Evolutionary conservation across 345 rosid species (phyloP).

Genomic region (Citrus reticulata): DNA sequence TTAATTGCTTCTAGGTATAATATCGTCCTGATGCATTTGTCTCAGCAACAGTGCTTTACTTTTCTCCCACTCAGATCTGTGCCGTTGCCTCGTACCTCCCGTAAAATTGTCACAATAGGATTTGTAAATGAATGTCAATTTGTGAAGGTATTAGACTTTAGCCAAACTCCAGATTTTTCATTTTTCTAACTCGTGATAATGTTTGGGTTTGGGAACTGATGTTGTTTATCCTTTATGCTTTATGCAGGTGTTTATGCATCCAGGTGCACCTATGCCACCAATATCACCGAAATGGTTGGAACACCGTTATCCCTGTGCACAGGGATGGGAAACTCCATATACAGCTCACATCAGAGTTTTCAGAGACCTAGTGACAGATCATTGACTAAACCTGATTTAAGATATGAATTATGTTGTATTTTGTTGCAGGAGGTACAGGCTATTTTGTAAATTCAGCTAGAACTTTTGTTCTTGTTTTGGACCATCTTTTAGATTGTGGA

Average conservation of each 20-base stretch:
- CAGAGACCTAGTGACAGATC: slow-evolving; percentile 4
- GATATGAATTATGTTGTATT: not conserved
- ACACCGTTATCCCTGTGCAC: slow-evolving; percentile 15
- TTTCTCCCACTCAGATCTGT: slow-evolving; percentile 17
- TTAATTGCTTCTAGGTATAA: slow-evolving; percentile 14
- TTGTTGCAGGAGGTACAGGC: not conserved
- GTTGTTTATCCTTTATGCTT: not conserved
- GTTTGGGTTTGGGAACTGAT: not conserved
- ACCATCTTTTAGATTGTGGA: not conserved
- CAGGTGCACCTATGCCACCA: slow-evolving; percentile 13
- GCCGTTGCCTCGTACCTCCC: slow-evolving; percentile 15
- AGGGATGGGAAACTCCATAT: slow-evolving; percentile 14
- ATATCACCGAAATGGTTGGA: slow-evolving; percentile 7
- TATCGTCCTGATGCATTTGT: slow-evolving; percentile 1
- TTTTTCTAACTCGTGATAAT: not conserved
- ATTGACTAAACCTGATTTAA: not conserved
- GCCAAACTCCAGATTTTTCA: not conserved
- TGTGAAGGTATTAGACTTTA: slow-evolving; percentile 4
- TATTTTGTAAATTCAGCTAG: not conserved
- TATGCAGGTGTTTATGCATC: slow-evolving; percentile 13
- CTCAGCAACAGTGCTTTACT: slow-evolving; percentile 9
- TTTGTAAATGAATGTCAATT: slow-evolving; percentile 9
- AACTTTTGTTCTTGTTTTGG: not conserved
- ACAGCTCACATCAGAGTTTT: slow-evolving; percentile 11
- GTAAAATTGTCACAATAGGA: not conserved